A percentile compares a stretch with the other conserved stretches of the same genome.
Evolutionary conservation across 805 yeast genomes (phyloP).

Genomic region (Candida quercuum): DNA sequence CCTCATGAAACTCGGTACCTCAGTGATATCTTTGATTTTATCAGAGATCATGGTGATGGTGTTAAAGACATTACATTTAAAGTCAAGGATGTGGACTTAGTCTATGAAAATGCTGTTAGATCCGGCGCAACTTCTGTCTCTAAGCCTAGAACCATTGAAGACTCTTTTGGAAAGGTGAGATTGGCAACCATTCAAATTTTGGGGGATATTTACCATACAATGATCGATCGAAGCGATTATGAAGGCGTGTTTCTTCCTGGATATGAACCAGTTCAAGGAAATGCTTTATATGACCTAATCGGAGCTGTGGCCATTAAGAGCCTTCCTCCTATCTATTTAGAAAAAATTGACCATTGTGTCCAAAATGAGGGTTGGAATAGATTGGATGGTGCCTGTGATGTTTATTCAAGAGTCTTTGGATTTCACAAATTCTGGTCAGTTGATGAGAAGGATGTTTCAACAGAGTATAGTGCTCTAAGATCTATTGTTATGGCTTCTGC

Average conservation of each 20-base stretch:
- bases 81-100: conserved; percentile 45
- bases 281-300: neutral
- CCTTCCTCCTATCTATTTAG: conserved; percentile 35
- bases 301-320: conserved; percentile 5
- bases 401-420: conserved; percentile 60
- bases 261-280: conserved; percentile 20
- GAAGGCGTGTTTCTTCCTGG: conserved; percentile 49
- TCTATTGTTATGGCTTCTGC: conserved; percentile 74
- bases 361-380: conserved; percentile 71
- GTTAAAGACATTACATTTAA: conserved; percentile 70
- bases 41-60: conserved; percentile 66
- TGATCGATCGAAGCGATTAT: conserved; percentile 39
- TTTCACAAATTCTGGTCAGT: conserved; percentile 83
- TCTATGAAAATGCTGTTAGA: conserved; percentile 40
- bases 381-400: conserved; percentile 52
- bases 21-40: conserved; percentile 39
- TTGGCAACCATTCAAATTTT: conserved; percentile 46
- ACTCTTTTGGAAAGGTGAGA: conserved; percentile 45
- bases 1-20: conserved; percentile 14
- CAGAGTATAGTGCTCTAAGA: conserved; percentile 62
- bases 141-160: conserved; percentile 28
- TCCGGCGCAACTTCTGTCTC: conserved; percentile 45
- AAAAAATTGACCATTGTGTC: conserved; percentile 70
- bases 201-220: conserved; percentile 68
- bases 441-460: conserved; percentile 69